A percentile compares a stretch with the other conserved stretches of the same genome.
Evolutionary conservation across 441 rosid genomes (phyloP).

Genomic region (Brassica hybrid): DNA sequence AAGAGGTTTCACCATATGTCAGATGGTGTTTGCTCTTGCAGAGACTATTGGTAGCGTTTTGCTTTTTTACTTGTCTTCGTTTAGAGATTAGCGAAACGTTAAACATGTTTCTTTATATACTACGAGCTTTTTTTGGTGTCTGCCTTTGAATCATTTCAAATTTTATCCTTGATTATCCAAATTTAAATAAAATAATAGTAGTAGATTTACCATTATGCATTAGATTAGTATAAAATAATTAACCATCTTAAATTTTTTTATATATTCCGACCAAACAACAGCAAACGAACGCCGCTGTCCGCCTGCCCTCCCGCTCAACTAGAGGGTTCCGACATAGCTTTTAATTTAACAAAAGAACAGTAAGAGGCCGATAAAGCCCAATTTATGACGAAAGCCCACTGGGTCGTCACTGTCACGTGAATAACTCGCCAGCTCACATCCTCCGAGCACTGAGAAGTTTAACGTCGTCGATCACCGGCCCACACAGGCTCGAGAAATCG

Average conservation of each 20-base stretch:
- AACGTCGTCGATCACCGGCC: constrained; percentile 67
- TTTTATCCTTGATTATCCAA: neutral
- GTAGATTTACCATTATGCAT: neutral
- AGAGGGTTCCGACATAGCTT: constrained; percentile 4
- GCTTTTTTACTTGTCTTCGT: neutral
- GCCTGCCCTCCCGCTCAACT: constrained; percentile 7
- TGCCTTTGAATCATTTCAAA: neutral
- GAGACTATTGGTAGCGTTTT: constrained; percentile 63
- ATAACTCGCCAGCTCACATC: constrained; percentile 31
- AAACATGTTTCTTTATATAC: neutral
- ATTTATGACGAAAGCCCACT: neutral
- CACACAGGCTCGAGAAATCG: constrained; percentile 63
- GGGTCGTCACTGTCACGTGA: neutral
- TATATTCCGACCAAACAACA: constrained; percentile 17
- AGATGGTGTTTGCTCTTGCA: constrained; percentile 71
- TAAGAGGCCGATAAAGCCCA: constrained; percentile 11
- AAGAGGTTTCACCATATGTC: constrained; percentile 84
- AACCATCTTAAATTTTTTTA: neutral
- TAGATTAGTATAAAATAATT: neutral
- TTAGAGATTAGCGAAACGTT: neutral
- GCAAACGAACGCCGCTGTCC: constrained; percentile 1
- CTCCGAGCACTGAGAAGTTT: constrained; percentile 56
- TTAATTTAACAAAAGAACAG: neutral
- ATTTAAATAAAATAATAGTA: neutral
- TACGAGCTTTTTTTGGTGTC: neutral